These are phyloP conservation scores for Eucalyptus curtisii DNA, from an alignment of 345 rosid genomes.

Conservation along the genomic window DNA sequence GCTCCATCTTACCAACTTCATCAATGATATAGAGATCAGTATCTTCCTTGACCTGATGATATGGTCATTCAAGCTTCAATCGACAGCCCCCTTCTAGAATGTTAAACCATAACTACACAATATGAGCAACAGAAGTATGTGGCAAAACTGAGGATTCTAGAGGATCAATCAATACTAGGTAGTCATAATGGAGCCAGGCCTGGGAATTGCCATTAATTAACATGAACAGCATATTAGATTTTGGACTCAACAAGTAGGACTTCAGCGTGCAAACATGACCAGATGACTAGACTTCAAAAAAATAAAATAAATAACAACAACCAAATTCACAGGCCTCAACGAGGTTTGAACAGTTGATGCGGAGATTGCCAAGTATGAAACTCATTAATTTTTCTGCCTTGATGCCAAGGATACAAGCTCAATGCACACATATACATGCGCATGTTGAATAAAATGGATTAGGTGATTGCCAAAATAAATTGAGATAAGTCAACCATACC, in stretches of 20 bases:
- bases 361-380: neutral
- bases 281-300: neutral
- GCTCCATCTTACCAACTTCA: constrained; percentile 77
- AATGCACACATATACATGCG: neutral
- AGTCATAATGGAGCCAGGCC: neutral
- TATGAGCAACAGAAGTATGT: neutral
- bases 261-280: neutral
- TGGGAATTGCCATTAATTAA: neutral
- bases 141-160: neutral
- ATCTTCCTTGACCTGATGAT: constrained; percentile 36
- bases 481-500: neutral
- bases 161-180: neutral
- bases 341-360: neutral
- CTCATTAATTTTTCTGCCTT: neutral
- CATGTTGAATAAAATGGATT: neutral
- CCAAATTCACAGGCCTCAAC: neutral
- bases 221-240: neutral
- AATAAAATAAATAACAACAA: neutral
- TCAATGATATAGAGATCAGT: constrained; percentile 55
- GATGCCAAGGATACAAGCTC: neutral
- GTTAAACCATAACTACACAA: neutral
- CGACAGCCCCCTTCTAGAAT: neutral
- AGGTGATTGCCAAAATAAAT: neutral
- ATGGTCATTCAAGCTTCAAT: neutral
- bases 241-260: neutral